Conservation (phyloP, 2,329 filamentous ascomycete species). For the Trichoderma cornu-damae region DNA sequence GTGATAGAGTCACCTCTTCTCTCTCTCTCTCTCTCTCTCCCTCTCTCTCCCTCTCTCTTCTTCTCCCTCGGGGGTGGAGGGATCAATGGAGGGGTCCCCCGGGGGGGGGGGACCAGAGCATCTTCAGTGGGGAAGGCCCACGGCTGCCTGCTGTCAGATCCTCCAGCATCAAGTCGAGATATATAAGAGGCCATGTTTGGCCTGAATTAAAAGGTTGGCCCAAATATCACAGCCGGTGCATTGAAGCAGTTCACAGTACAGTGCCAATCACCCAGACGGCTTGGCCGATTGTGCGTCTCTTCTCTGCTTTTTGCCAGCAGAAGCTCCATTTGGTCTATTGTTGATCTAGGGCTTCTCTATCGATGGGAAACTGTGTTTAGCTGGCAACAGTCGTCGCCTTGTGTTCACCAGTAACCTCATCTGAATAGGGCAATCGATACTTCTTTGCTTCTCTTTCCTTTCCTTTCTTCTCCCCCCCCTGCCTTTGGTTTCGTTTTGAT, state of each 20-base stretch:
- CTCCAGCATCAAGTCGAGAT: constrained; percentile 8
- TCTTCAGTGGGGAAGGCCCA: constrained; percentile 12
- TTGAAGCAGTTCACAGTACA: neutral
- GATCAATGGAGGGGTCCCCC: constrained; percentile 1
- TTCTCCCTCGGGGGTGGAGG: neutral
- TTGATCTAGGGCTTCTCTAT: neutral
- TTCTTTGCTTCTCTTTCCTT: neutral
- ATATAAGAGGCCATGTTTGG: constrained; percentile 16
- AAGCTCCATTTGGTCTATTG: neutral
- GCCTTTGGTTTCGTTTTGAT: too few relatives aligned
- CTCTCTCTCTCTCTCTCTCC: neutral
- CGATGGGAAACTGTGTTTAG: constrained; percentile 2
- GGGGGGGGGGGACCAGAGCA: neutral
- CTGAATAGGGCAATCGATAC: neutral
- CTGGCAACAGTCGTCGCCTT: neutral
- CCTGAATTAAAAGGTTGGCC: constrained; percentile 11
- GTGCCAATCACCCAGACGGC: neutral
- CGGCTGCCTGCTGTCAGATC: constrained; percentile 16
- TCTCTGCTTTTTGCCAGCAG: neutral
- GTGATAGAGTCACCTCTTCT: neutral
- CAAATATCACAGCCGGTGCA: neutral
- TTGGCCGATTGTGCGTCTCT: neutral
- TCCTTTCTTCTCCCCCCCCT: too few relatives aligned
- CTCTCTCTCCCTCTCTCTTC: neutral
- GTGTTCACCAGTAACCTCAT: constrained; percentile 8